Base-by-base conservation (phyloP, 2,329 filamentous ascomycete species). In the Colletotrichum siamense region DNA sequence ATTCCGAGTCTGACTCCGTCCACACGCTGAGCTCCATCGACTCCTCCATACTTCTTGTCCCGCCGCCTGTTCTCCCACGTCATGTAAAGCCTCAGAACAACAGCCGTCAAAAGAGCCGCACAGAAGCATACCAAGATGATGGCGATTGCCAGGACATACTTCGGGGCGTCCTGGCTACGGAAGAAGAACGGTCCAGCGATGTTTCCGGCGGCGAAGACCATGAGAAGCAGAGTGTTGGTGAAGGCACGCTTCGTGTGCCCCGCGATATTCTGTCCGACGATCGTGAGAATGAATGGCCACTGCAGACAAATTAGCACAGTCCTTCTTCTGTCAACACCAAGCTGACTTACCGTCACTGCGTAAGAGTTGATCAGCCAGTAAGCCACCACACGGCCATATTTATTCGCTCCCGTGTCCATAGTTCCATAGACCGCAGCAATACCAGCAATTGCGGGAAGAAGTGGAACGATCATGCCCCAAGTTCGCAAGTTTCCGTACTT, bases 401-500 rank as follows among this genome's bases (percentile, higher is more conserved):
- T 59, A 0, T 59, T 59, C 24, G 55, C 55, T 0, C 55, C 55
- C 3, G 55, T 59, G 8, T 59, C 16, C 55, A 59, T 59, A 12
- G 55, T 59, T 18, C 55, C 55, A 59, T 59, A 59, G 13, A 59
- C 55, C 1, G 55, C 55, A 0, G 55, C 24, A 28, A 59, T 59
- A 0, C 55, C 55, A 7, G 55, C 55, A 0, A 82, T 81, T 16
- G 80, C 80, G 8, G 79, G 79, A 8, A 81, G 63, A 26, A 81
- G 74, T 1, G 80, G 80, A n/a, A 81, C 39, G 24, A 80, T 78
- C 80, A 81, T 81, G 30, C 80, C 80, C 70, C 75, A 78, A 4
- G 80, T 81, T 28, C 80, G 78, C 39, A 81, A 72, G 30, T 80
- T 79, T 49, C 78, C 78, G 62, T 80, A 77, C 71, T 79, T 77